These are phyloP conservation scores for Cafeteria roenbergensis DNA, from an alignment of 108 stramenopile species.

Conservation along the genomic window DNA sequence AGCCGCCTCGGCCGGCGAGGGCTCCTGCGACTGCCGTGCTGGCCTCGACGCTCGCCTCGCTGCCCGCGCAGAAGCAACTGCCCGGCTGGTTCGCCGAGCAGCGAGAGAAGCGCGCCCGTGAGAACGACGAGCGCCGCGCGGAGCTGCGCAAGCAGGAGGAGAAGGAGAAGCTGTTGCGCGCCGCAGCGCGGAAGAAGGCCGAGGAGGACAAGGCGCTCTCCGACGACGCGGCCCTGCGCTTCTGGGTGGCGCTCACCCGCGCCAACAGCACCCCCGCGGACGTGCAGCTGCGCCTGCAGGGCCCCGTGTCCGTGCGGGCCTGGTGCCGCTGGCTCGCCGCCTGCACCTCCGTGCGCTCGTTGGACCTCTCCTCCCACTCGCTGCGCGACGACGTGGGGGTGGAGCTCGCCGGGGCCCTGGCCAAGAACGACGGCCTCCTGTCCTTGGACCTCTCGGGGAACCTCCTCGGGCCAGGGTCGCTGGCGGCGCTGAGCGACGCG, in stretches of 20 bases:
- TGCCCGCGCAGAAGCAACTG: no score
- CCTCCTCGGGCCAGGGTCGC: not conserved
- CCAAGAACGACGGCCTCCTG: not conserved
- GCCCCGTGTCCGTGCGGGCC: not conserved
- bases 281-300: not conserved
- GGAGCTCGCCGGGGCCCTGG: not conserved
- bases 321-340: not conserved
- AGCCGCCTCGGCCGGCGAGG: no score
- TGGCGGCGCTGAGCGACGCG: not conserved
- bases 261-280: not conserved
- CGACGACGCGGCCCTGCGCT: not conserved
- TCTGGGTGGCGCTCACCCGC: not conserved
- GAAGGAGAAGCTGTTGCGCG: no score
- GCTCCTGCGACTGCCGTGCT: no score
- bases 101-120: no score
- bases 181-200: not conserved
- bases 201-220: not conserved
- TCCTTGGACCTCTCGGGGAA: not conserved
- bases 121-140: no score
- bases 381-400: not conserved
- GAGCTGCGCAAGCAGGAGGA: no score
- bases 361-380: not conserved
- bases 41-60: no score
- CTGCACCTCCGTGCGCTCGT: not conserved
- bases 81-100: no score